phyloP scores from a whole-genome alignment of 2,329 filamentous ascomycete genomes.

The Hortaea werneckii region DNA sequence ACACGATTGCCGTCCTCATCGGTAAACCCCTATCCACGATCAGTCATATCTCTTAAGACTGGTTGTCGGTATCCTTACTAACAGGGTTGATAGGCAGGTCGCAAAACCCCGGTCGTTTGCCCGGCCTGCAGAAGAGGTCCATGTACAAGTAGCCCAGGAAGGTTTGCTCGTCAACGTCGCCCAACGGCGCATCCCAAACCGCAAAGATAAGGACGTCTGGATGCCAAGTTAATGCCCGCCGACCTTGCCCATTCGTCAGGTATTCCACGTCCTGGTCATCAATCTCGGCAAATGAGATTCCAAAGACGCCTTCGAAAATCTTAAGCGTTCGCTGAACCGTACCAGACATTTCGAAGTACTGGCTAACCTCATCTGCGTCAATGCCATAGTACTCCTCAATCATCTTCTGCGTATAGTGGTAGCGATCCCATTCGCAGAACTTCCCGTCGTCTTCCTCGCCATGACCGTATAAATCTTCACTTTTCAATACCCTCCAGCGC shows the following conservation, averaged over 20 bases:
- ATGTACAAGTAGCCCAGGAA: constrained; percentile 52
- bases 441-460: constrained; percentile 28
- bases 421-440: constrained; percentile 44
- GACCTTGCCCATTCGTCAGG: not conserved
- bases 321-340: constrained; percentile 44
- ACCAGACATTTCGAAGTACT: constrained; percentile 42
- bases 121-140: constrained; percentile 45
- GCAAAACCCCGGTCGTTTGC: constrained; percentile 37
- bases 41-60: constrained; percentile 24
- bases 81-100: constrained; percentile 46
- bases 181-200: constrained; percentile 45
- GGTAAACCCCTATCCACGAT: constrained; percentile 39
- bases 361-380: constrained; percentile 39
- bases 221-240: not conserved
- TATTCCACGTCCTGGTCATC: constrained; percentile 37
- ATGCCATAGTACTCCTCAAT: constrained; percentile 40
- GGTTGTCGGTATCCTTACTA: constrained; percentile 46
- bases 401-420: constrained; percentile 42
- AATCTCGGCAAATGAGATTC: constrained; percentile 41
- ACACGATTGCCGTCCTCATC: constrained; percentile 37
- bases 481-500: constrained; percentile 28
- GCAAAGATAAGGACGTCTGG: constrained; percentile 43
- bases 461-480: constrained; percentile 35
- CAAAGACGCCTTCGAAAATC: constrained; percentile 47
- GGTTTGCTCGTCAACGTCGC: constrained; percentile 15